Conservation (phyloP, 257 asterid species). For the Echium plantagineum region DNA sequence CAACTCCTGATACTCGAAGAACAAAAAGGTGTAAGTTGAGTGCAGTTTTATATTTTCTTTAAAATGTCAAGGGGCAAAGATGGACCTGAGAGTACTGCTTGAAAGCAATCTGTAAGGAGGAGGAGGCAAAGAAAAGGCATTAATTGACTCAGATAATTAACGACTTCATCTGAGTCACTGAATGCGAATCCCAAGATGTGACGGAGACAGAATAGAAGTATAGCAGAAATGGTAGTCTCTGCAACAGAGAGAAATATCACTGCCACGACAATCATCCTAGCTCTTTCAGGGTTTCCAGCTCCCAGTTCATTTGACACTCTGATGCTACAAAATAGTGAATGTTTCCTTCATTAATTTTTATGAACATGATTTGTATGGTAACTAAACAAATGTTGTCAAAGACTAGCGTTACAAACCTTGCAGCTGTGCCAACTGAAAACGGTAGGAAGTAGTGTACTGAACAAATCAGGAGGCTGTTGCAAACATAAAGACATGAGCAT, state of each 20-base stretch:
- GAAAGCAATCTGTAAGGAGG: slow-evolving; percentile 44
- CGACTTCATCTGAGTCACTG: slow-evolving; percentile 43
- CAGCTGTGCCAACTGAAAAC: slow-evolving; percentile 47
- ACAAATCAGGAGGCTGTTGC: slow-evolving; percentile 37
- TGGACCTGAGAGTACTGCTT: slow-evolving; percentile 53
- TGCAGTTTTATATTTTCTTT: not conserved
- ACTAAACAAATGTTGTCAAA: not conserved
- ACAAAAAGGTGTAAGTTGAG: not conserved
- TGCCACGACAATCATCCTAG: slow-evolving; percentile 10
- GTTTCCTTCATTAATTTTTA: not conserved
- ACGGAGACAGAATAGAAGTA: slow-evolving; percentile 23
- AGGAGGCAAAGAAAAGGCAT: slow-evolving; percentile 56
- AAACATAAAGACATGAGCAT: slow-evolving; percentile 1
- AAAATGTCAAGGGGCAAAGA: not conserved
- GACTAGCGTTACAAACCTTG: slow-evolving; percentile 27
- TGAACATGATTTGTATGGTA: not conserved
- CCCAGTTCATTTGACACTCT: slow-evolving; percentile 72
- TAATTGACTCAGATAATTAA: slow-evolving; percentile 41
- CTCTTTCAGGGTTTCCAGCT: slow-evolving; percentile 41
- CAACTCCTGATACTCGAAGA: slow-evolving; percentile 34
- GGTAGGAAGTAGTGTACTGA: slow-evolving; percentile 42
- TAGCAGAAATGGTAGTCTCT: slow-evolving; percentile 42
- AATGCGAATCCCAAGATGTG: slow-evolving; percentile 44
- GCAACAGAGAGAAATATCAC: slow-evolving; percentile 38
- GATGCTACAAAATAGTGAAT: slow-evolving; percentile 29